Evolutionary conservation across 495 filamentous ascomycete genomes (phyloP).

Genomic region (Poronia punctata): DNA sequence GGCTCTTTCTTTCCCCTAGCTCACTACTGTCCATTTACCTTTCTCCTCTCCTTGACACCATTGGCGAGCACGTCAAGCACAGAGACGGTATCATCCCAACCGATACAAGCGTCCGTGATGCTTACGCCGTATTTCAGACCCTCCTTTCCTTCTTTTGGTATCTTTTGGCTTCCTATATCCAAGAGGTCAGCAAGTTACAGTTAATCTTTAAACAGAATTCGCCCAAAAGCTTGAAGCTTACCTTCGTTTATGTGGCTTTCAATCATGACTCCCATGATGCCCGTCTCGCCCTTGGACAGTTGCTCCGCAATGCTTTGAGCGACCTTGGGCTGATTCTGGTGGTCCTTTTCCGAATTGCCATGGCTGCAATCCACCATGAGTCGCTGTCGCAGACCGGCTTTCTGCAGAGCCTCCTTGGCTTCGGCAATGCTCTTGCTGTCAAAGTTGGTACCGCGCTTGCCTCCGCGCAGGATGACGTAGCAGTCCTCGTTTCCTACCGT

Average conservation of each 20-base stretch:
- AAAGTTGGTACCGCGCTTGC: slow-evolving; percentile 90
- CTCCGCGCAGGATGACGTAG: slow-evolving; percentile 94
- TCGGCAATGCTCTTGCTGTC: slow-evolving; percentile 74
- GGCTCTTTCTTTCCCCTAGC: neutral
- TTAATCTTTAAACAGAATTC: neutral
- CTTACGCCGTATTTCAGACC: slow-evolving; percentile 91
- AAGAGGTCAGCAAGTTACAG: neutral
- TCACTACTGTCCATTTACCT: slow-evolving; percentile 20
- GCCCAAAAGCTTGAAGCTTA: slow-evolving; percentile 21
- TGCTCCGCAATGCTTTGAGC: slow-evolving; percentile 76
- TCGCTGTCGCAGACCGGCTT: slow-evolving; percentile 59
- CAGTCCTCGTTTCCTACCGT: slow-evolving; percentile 96
- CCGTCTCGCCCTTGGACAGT: slow-evolving; percentile 73
- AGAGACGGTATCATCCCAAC: slow-evolving; percentile 84
- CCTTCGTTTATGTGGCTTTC: slow-evolving; percentile 96
- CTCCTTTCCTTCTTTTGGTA: slow-evolving; percentile 78
- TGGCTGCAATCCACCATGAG: slow-evolving; percentile 99
- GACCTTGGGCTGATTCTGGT: slow-evolving; percentile 96
- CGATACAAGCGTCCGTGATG: slow-evolving; percentile 97
- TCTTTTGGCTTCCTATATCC: slow-evolving; percentile 74
- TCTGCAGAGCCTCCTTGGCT: slow-evolving; percentile 61
- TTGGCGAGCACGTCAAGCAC: slow-evolving; percentile 74
- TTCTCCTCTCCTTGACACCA: slow-evolving; percentile 65
- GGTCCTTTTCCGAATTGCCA: slow-evolving; percentile 91
- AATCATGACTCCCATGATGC: slow-evolving; percentile 98